phyloP scores from a whole-genome alignment of 192 early-diverging fungal genomes.

The Allomyces arbusculus region DNA sequence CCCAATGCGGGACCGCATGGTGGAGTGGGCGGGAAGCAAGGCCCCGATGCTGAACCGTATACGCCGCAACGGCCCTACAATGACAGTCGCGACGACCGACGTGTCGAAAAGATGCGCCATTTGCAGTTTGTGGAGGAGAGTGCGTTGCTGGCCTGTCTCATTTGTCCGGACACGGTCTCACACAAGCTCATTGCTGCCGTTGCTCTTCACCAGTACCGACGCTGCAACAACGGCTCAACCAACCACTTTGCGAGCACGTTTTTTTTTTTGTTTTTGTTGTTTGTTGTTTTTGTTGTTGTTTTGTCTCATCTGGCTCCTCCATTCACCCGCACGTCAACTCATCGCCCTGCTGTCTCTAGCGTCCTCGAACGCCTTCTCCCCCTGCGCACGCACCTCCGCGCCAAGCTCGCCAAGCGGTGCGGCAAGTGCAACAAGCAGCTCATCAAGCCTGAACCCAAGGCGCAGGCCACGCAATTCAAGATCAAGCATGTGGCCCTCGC shows the following conservation, averaged over 20 bases:
- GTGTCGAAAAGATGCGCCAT: slow-evolving; percentile 4
- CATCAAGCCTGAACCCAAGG: slow-evolving; percentile 81
- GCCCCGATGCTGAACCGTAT: no score
- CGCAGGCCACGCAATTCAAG: slow-evolving; percentile 66
- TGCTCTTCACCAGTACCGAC: slow-evolving; percentile 23
- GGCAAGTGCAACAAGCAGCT: slow-evolving; percentile 70
- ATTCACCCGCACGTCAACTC: no score
- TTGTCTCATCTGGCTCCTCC: no score
- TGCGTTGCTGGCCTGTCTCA: no score
- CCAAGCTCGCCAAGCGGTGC: slow-evolving; percentile 70
- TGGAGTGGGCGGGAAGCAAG: no score
- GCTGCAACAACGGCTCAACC: slow-evolving; percentile 33
- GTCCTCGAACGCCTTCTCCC: slow-evolving; percentile 25
- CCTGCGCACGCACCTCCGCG: slow-evolving; percentile 65
- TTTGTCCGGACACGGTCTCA: no score
- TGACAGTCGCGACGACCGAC: slow-evolving; percentile 1
- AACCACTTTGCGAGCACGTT: slow-evolving; percentile 12
- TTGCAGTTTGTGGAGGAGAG: not conserved
- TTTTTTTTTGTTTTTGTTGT: no score
- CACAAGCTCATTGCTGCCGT: slow-evolving; percentile 5
- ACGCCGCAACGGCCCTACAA: not conserved
- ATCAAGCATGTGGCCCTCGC: slow-evolving; percentile 62
- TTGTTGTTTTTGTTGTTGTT: no score
- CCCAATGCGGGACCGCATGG: no score
- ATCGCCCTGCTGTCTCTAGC: not conserved